A percentile compares a stretch with the other conserved stretches of the same genome.
These are phyloP conservation scores for Daldinia caldariorum DNA, from an alignment of 495 filamentous ascomycete species.

Conservation along the genomic window DNA sequence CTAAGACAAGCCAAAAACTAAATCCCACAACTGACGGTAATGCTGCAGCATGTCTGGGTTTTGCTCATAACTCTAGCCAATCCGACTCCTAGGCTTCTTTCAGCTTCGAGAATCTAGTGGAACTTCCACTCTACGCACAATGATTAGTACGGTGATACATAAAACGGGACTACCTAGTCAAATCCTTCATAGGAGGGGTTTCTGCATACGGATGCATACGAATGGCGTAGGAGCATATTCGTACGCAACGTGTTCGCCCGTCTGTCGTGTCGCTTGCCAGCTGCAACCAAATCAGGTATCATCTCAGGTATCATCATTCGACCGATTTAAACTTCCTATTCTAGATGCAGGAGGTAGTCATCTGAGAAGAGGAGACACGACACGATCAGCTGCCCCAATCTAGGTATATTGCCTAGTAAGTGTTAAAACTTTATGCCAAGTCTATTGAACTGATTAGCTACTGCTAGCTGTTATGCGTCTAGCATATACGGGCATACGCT, in stretches of 20 bases:
- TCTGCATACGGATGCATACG: constrained; percentile 15
- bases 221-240: constrained; percentile 24
- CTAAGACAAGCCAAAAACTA: constrained; percentile 26
- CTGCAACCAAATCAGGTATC: constrained; percentile 18
- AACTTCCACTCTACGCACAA: constrained; percentile 4
- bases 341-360: constrained; percentile 25
- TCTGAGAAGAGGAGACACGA: constrained; percentile 8
- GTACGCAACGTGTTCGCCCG: constrained; percentile 38
- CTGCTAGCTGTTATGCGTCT: background rate
- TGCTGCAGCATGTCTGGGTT: constrained; percentile 32
- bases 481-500: constrained; percentile 6
- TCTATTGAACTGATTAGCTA: constrained; percentile 16
- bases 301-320: constrained; percentile 22
- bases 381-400: constrained; percentile 7
- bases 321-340: constrained; percentile 17
- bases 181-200: constrained; percentile 7
- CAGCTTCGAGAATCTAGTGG: constrained; percentile 39
- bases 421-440: background rate
- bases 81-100: constrained; percentile 15
- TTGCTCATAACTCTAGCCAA: constrained; percentile 22
- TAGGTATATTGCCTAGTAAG: constrained; percentile 6
- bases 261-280: constrained; percentile 42
- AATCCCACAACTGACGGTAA: constrained; percentile 41
- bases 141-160: constrained; percentile 19
- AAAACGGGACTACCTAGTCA: background rate